Conservation (phyloP, 1,284 basidiomycete species). For the Cryptococcus sp. region DNA sequence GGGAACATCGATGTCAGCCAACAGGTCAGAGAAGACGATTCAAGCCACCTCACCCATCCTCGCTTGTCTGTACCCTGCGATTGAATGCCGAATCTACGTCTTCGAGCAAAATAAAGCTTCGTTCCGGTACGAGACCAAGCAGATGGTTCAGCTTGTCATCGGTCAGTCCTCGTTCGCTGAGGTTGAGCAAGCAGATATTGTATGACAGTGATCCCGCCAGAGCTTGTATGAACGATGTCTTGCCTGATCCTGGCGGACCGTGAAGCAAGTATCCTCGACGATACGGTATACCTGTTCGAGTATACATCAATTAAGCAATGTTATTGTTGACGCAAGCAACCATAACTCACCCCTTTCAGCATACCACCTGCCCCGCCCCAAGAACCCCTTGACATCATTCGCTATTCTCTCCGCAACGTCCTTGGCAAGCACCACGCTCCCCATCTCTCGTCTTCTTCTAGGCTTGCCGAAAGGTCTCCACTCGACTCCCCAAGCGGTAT, state of each 20-base stretch:
- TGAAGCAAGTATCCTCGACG: slow-evolving; percentile 92
- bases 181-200: slow-evolving; percentile 94
- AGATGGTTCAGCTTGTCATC: slow-evolving; percentile 97
- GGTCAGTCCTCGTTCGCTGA: slow-evolving; percentile 92
- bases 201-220: slow-evolving; percentile 89
- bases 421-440: slow-evolving; percentile 85
- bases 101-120: slow-evolving; percentile 90
- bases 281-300: slow-evolving; percentile 85
- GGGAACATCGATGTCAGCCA: slow-evolving; percentile 1
- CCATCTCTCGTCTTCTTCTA: slow-evolving; percentile 78
- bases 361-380: slow-evolving; percentile 88
- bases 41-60: slow-evolving; percentile 68
- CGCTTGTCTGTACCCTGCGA: slow-evolving; percentile 80
- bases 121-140: slow-evolving; percentile 87
- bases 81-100: slow-evolving; percentile 99
- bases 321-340: background rate
- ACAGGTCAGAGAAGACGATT: background rate
- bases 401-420: slow-evolving; percentile 80
- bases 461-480: slow-evolving; percentile 97
- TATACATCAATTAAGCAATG: too few relatives aligned
- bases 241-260: slow-evolving; percentile 96
- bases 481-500: slow-evolving; percentile 94
- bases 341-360: slow-evolving; percentile 81
- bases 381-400: slow-evolving; percentile 77
- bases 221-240: slow-evolving; percentile 98